phyloP scores from a whole-genome alignment of 306 rosid species.

The Canavalia ensiformis region DNA sequence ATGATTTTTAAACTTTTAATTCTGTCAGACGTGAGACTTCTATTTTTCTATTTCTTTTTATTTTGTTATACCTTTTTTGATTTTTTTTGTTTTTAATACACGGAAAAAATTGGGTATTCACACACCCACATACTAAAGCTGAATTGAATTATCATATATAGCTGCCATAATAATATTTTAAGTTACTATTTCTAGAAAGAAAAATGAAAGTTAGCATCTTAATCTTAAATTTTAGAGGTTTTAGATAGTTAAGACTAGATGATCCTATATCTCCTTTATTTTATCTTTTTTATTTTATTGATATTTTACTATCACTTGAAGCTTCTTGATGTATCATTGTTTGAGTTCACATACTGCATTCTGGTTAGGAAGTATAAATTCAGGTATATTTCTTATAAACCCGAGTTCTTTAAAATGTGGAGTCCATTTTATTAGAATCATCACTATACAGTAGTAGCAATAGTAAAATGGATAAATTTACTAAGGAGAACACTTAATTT shows the following conservation, averaged over 20 bases:
- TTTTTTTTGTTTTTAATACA: too few species aligned
- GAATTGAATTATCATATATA: background rate
- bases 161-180: background rate
- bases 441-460: background rate
- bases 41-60: too few species aligned
- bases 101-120: background rate
- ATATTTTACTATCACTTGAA: conserved; percentile 3
- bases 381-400: conserved; percentile 12
- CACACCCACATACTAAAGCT: conserved; percentile 20
- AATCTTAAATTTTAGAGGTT: conserved; percentile 9
- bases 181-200: background rate
- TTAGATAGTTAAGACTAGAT: background rate
- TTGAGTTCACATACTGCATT: conserved; percentile 21
- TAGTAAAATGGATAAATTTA: background rate
- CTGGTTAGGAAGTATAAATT: background rate
- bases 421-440: conserved; percentile 21
- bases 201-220: conserved; percentile 17
- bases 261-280: conserved; percentile 10
- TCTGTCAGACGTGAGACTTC: too few species aligned
- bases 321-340: conserved; percentile 29
- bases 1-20: too few species aligned
- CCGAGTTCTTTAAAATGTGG: background rate
- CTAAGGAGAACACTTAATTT: background rate
- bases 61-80: too few species aligned
- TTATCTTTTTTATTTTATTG: background rate